Evolutionary conservation across 2,329 filamentous ascomycete genomes (phyloP).

Genomic region (Alternaria arborescens): DNA sequence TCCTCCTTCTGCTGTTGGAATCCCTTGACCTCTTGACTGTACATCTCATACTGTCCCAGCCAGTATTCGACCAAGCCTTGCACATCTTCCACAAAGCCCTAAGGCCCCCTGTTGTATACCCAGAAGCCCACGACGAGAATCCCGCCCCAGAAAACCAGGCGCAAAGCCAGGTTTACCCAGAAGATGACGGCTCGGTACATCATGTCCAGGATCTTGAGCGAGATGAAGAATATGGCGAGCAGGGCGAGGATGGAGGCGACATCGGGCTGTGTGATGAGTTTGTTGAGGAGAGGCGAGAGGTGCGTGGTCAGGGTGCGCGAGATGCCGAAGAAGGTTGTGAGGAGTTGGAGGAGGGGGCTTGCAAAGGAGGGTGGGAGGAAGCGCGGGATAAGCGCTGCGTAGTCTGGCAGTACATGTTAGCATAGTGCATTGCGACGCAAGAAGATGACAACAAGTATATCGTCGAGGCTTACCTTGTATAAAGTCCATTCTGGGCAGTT

Average conservation of each 20-base stretch:
- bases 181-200: conserved; percentile 77
- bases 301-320: conserved; percentile 39
- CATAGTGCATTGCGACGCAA: neutral
- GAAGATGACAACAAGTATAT: neutral
- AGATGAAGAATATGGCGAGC: conserved; percentile 69
- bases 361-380: conserved; percentile 46
- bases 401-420: conserved; percentile 41
- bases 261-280: conserved; percentile 51
- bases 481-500: conserved; percentile 38
- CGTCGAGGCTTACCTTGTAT: conserved; percentile 33
- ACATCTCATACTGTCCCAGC: conserved; percentile 51
- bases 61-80: conserved; percentile 47
- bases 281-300: conserved; percentile 41
- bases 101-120: conserved; percentile 69
- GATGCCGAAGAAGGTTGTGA: conserved; percentile 41
- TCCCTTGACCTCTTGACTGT: conserved; percentile 38
- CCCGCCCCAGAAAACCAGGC: conserved; percentile 70
- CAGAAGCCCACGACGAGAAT: conserved; percentile 64
- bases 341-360: conserved; percentile 38
- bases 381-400: conserved; percentile 39
- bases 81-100: conserved; percentile 70
- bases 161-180: conserved; percentile 74
- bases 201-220: conserved; percentile 71
- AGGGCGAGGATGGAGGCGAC: conserved; percentile 64
- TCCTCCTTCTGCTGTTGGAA: conserved; percentile 37